Percentiles rank a stretch among this genome's conserved stretches.
phyloP scores from a whole-genome alignment of 805 yeast species.

The Hanseniaspora nectarophila region DNA sequence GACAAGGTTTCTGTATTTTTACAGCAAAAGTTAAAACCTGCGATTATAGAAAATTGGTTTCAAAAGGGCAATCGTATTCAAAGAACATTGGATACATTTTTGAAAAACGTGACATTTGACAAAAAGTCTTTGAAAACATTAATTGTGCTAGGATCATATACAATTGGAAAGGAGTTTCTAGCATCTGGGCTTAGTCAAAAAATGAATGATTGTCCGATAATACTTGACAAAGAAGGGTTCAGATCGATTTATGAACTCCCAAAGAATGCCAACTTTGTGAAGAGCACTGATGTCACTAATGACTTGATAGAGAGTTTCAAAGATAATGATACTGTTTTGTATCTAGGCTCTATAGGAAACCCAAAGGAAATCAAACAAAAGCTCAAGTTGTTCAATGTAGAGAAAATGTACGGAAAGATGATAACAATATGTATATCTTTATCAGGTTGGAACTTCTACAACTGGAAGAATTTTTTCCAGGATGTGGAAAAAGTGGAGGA shows the following conservation, averaged over 20 bases:
- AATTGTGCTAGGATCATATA: conserved; percentile 72
- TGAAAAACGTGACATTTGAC: conserved; percentile 7
- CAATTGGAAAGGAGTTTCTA: conserved; percentile 83
- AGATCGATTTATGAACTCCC: conserved; percentile 6
- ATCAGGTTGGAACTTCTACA: conserved; percentile 16
- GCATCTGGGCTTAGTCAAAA: conserved; percentile 49
- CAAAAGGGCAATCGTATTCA: conserved; percentile 10
- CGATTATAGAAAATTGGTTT: background rate
- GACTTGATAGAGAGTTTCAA: conserved; percentile 15
- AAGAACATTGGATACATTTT: conserved; percentile 15
- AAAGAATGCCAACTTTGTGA: conserved; percentile 9
- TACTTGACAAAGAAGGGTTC: conserved; percentile 6
- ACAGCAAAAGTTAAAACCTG: background rate
- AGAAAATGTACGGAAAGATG: conserved; percentile 1
- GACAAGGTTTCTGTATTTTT: conserved; percentile 14
- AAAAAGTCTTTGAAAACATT: conserved; percentile 31
- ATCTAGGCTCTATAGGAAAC: conserved; percentile 10
- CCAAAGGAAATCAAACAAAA: conserved; percentile 2
- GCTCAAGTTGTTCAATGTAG: conserved; percentile 1
- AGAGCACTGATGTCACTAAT: conserved; percentile 21
- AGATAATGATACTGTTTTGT: background rate
- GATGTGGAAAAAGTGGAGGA: background rate
- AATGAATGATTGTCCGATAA: conserved; percentile 8
- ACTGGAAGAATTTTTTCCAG: conserved; percentile 4
- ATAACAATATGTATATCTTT: conserved; percentile 12